Evolutionary conservation across 2,329 filamentous ascomycete species (phyloP), one percentile per base, ranked within the genome.

Genomic region (Escovopsis sp.): DNA sequence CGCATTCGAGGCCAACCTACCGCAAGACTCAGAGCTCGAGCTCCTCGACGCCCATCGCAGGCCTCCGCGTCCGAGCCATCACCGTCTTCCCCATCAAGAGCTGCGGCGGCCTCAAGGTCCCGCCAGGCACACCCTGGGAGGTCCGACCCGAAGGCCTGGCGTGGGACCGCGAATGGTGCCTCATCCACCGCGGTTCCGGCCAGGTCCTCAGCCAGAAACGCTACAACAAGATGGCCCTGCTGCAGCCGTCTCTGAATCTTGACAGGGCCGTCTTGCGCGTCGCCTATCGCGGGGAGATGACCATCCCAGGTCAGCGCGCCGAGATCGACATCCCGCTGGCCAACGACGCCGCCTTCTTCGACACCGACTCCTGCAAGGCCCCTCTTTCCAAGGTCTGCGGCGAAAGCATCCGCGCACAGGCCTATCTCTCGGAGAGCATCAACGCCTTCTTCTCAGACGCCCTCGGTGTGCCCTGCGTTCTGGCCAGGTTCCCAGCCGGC

Each of bases 81-180:
- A 74, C 67, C 1, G 71, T 96, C 1, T 98, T 86, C 49, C 90
- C 90, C 0, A 87, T 98, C 50, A 98, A 98, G 56, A 94, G 86
- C 52, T 96, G 90, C 48, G 82, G 76, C 13, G 82, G 82, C 1
- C 93, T 80, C 53, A 62, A 63, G 26, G 65, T 96, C 21, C 79
- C 85, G 2, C 41, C 58, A 1, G 68, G 63, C 2, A 61, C 60
- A 7, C 51, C 65, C 12, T 98, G 90, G 90, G 75, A 82, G 46
- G 68, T 96, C 15, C 73, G 71, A 37, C 65, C 70, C 7, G 86
- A 94, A 58, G 90, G 90, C 0, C 64, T 98, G 3, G 80, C 77
- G 8, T 96, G 88, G 86, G 90, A 98, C 54, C 71, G 90, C 41
- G 88, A 96, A 61, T 98, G 90, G 88, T 96, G 88, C 57, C 63